Base-by-base conservation (phyloP, 2,329 filamentous ascomycete genomes). In the Lasiodiplodia theobromae region DNA sequence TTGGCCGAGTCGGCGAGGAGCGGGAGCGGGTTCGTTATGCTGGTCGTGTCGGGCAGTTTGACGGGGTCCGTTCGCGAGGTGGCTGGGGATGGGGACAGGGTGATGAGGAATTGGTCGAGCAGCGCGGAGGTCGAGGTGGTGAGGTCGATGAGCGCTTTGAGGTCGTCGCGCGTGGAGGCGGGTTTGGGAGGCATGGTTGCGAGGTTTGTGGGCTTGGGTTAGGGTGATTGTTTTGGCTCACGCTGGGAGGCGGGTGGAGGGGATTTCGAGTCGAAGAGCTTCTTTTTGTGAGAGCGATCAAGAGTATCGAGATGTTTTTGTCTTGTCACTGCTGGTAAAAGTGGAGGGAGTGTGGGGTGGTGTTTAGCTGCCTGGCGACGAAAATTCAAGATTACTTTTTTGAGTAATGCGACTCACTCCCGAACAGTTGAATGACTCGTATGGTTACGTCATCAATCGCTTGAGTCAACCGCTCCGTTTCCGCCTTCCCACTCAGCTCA, bases 1-100 rank as follows among this genome's bases (percentile, higher is more conserved):
- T 86, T 87, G 0, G 92, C 87, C 0, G 92, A 87, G 74, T 94
- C 91, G 73, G 87, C 86, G 40, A 94, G 88, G 69, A 95, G 85
- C 16, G 88, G 82, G 28, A 97, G 86, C 11, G 89, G 84, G 72
- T 79, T 67, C 69, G 73, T 54, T 72, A 78, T 68, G 70, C 73
- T 58, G 72, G 78, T 68, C 63, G 47, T 40, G 40, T 40, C 14
- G 70, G 53, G 21, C 4, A 63, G 53, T 21, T 51, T 38, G 44
- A 34, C 4, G 14, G 54, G 28, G 28, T 28, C 12, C 18, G 67
- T 21, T 5, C 53, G 10, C n/a, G 65, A 11, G 34, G 60, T 11
- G 18, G 62, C 58, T 37, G 70, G 54, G 1, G 49, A 5, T 8
- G 51, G 5, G 21, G 51, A 14, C 14, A 66, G 38, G 37, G 18